Base-by-base conservation (phyloP, 2,329 filamentous ascomycete species). In the Fusarium equiseti region DNA sequence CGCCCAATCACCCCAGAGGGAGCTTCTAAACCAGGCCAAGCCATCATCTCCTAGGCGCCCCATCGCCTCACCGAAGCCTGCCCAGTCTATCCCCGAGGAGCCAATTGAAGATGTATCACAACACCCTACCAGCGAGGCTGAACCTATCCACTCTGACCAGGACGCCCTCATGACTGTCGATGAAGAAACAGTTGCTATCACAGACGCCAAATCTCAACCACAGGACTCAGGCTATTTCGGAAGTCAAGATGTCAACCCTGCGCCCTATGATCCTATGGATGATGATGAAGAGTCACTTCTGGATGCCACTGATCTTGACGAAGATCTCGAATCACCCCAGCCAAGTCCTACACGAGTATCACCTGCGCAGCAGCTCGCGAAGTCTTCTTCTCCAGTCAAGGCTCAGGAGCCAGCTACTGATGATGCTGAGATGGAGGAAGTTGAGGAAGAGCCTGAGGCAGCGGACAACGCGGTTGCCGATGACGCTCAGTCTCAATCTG, bases 171-270 rank as follows among this genome's bases (percentile, higher is more conserved):
- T 70, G 51, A 43, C 55, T 10, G 31, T 54, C 10, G 38, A 59
- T 35, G 51, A 62, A 48, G 49, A 44, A 26, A 27, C 42, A 22
- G 56, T 59, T 6, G 35, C 45, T 40, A 38, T 24, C 8, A 12
- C 27, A 24, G 16, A 31, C 13, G 24, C 31, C 27, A 72, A 72
- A 57, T 50, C 66, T 18, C 71, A 71, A 26, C 66, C 71, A 15
- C 72, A 65, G 40, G 91, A 93, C 73, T 93, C 91, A 35, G 91
- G 91, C 29, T 93, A 93, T 74, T 89, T 92, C 80, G 91, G 90
- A 49, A 91, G 90, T 73, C 89, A 90, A 72, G 80, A 83, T 40
- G 64, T 81, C 13, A 68, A 73, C 13, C 66, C 73, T 18, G 70
- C 73, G 8, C 71, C 75, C 32, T 63, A 73, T 59, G 75, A 76